These are phyloP conservation scores for Odonthalia washingtoniensis DNA, from an alignment of 31 red algal species.

Conservation along the genomic window DNA sequence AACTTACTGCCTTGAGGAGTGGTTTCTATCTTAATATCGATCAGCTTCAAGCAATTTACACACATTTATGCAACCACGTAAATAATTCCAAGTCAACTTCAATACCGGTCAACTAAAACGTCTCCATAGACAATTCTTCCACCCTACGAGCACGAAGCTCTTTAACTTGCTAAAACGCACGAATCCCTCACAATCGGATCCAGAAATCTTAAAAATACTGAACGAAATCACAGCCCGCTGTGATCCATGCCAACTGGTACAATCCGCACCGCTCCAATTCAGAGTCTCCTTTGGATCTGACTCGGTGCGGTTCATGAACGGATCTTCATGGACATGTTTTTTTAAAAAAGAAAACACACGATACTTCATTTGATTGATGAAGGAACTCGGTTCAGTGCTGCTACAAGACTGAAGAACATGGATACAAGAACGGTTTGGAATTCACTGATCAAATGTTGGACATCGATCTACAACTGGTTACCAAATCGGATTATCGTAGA, in stretches of 20 bases:
- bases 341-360: background rate
- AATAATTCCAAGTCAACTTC: too few relatives aligned
- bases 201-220: background rate
- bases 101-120: background rate
- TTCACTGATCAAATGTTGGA: background rate
- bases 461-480: slow-evolving; percentile 24
- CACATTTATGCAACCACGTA: too few relatives aligned
- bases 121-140: slow-evolving; percentile 38
- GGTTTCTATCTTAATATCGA: too few relatives aligned
- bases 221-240: background rate
- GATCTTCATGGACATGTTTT: background rate
- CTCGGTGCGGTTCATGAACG: slow-evolving; percentile 36
- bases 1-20: too few relatives aligned
- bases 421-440: background rate
- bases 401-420: background rate
- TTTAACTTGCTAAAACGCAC: slow-evolving; percentile 29
- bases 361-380: slow-evolving; percentile 13
- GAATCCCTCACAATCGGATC: background rate
- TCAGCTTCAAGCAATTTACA: too few relatives aligned
- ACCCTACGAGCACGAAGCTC: slow-evolving; percentile 9
- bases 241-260: slow-evolving; percentile 12
- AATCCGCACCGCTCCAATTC: background rate
- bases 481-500: slow-evolving; percentile 30
- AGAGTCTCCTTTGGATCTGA: slow-evolving; percentile 6
- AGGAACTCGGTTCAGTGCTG: slow-evolving; percentile 24